Percentiles rank a stretch among this genome's conserved stretches.
These are phyloP conservation scores for Ramularia collo-cygni DNA, from an alignment of 2,329 filamentous ascomycete species.

Conservation along the genomic window DNA sequence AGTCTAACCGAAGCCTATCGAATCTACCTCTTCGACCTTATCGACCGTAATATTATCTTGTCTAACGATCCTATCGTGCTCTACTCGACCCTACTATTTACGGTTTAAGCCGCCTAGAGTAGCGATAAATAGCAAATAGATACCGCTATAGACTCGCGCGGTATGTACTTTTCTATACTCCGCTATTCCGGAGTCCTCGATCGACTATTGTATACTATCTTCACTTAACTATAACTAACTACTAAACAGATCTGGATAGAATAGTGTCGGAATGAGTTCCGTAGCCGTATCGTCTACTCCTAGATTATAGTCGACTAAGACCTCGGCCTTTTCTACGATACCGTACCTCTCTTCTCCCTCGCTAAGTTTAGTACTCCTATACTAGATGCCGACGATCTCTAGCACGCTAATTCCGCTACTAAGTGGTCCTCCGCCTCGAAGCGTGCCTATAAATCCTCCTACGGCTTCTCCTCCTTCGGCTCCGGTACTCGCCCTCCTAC, in stretches of 20 bases:
- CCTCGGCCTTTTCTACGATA: conserved; percentile 59
- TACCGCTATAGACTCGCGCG: conserved; percentile 65
- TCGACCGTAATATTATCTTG: conserved; percentile 64
- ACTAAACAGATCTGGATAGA: conserved; percentile 53
- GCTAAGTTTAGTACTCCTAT: conserved; percentile 60
- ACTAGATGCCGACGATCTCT: conserved; percentile 56
- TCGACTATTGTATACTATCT: conserved; percentile 34
- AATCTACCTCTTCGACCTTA: conserved; percentile 64
- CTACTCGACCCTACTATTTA: conserved; percentile 61
- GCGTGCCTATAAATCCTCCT: conserved; percentile 49
- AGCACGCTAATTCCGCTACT: conserved; percentile 52
- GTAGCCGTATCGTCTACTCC: conserved; percentile 63
- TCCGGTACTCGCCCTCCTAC: conserved; percentile 50
- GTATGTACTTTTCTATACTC: conserved; percentile 68
- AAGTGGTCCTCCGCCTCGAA: conserved; percentile 57
- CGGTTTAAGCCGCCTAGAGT: conserved; percentile 63
- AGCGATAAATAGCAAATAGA: conserved; percentile 75
- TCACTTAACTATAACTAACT: conserved; percentile 42
- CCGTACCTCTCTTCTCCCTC: conserved; percentile 55
- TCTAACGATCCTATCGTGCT: conserved; percentile 58
- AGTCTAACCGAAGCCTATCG: conserved; percentile 65
- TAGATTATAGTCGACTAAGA: conserved; percentile 71
- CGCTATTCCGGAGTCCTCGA: conserved; percentile 63
- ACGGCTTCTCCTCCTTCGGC: conserved; percentile 48
- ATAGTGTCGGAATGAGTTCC: conserved; percentile 59